Conservation (phyloP, 2,329 filamentous ascomycete genomes). For the Setomelanomma holmii region DNA sequence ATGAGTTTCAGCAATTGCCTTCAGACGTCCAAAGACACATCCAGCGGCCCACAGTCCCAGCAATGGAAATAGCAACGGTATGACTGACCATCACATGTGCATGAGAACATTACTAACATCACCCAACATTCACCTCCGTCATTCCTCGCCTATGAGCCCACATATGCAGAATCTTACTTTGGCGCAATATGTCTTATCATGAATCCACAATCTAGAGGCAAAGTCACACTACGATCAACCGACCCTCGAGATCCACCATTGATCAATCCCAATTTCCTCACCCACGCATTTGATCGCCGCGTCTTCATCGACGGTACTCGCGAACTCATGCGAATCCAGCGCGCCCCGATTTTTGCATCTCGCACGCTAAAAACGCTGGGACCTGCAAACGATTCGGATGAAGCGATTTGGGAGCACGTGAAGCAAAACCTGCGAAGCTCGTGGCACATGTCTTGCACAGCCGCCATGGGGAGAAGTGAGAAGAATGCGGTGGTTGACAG, state of each 20-base stretch:
- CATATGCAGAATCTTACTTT: conserved; percentile 2
- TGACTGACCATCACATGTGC: neutral
- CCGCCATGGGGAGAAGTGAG: conserved; percentile 5
- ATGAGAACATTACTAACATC: neutral
- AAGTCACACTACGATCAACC: conserved; percentile 58
- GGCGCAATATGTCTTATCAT: conserved; percentile 51
- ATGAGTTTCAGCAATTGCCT: conserved; percentile 60
- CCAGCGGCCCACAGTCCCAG: conserved; percentile 59
- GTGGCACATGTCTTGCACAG: conserved; percentile 36
- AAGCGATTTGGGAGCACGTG: conserved; percentile 53
- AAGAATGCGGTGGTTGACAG: conserved; percentile 62
- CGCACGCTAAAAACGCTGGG: conserved; percentile 51
- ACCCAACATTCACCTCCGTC: conserved; percentile 1
- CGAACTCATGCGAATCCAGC: conserved; percentile 55
- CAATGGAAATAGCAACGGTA: conserved; percentile 58
- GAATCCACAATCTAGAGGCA: conserved; percentile 58
- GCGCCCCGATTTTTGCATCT: conserved; percentile 40
- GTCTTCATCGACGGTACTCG: conserved; percentile 18
- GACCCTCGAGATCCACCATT: conserved; percentile 57
- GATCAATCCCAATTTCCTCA: conserved; percentile 60
- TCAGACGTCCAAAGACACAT: conserved; percentile 52
- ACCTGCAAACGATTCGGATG: conserved; percentile 48
- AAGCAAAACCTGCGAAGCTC: conserved; percentile 22
- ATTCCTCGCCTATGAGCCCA: conserved; percentile 4
- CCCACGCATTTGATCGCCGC: conserved; percentile 58